These are phyloP conservation scores for Zygotorulaspora florentina DNA, from an alignment of 805 yeast genomes.

Conservation along the genomic window DNA sequence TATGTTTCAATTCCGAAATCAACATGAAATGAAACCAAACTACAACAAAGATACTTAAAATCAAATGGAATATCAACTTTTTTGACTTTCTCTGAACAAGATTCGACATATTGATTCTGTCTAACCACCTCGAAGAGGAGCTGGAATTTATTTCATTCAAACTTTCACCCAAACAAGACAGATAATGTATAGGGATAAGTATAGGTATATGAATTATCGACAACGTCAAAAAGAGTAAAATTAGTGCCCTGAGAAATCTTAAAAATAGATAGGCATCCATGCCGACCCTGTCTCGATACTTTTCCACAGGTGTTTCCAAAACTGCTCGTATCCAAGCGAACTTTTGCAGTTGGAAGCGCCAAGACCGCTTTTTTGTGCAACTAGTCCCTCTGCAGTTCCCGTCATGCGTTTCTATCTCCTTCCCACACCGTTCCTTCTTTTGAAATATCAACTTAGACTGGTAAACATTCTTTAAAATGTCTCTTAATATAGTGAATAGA, in stretches of 20 bases:
- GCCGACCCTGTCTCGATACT: conserved; percentile 45
- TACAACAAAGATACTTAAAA: conserved; percentile 52
- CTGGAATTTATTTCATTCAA: conserved; percentile 1
- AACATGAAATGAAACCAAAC: conserved; percentile 54
- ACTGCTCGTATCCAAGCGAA: conserved; percentile 55
- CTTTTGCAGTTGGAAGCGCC: conserved; percentile 22
- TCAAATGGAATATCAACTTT: conserved; percentile 58
- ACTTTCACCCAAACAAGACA: conserved; percentile 26
- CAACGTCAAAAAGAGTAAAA: conserved; percentile 48
- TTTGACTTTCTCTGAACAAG: conserved; percentile 49
- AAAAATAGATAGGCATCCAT: conserved; percentile 73
- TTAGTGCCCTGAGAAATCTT: conserved; percentile 51
- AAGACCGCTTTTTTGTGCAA: not conserved
- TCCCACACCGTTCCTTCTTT: not conserved
- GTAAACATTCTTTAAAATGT: conserved; percentile 41
- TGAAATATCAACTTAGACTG: conserved; percentile 32
- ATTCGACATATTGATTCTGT: conserved; percentile 66
- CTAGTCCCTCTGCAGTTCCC: not conserved
- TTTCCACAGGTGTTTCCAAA: conserved; percentile 38
- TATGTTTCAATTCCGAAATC: conserved; percentile 47
- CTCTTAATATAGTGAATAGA: conserved; percentile 39
- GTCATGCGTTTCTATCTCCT: not conserved
- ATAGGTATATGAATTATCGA: conserved; percentile 55
- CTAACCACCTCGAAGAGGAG: conserved; percentile 37
- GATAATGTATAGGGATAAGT: conserved; percentile 58